A percentile compares a stretch with the other conserved stretches of the same genome.
Evolutionary conservation across 2,329 filamentous ascomycete genomes (phyloP).

Genomic region (Diaporthe aspalathi): DNA sequence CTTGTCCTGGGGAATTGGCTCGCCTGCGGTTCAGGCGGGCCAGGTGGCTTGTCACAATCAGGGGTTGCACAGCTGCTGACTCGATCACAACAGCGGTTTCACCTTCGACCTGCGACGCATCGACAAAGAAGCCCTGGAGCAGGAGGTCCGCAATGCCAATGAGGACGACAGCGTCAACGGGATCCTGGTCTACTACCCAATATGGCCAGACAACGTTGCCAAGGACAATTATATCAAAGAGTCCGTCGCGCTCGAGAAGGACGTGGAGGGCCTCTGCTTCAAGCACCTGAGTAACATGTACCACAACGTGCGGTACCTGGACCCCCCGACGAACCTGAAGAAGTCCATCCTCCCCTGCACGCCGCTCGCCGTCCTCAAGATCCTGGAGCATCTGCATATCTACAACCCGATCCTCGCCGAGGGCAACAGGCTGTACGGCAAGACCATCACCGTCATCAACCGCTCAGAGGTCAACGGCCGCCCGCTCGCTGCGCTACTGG

Average conservation of each 20-base stretch:
- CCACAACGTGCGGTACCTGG: conserved; percentile 95
- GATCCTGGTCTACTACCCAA: conserved; percentile 98
- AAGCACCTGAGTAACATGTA: conserved; percentile 99
- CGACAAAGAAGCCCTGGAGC: conserved; percentile 89
- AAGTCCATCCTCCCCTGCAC: conserved; percentile 97
- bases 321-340: conserved; percentile 78
- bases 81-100: conserved; percentile 75
- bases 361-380: conserved; percentile 95
- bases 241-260: conserved; percentile 88
- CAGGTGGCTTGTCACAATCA: conserved; percentile 1
- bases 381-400: conserved; percentile 93
- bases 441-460: conserved; percentile 97
- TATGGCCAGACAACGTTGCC: conserved; percentile 82
- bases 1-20: not conserved
- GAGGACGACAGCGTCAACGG: conserved; percentile 80
- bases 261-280: conserved; percentile 95
- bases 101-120: conserved; percentile 86
- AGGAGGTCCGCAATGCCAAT: conserved; percentile 88
- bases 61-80: conserved; percentile 31
- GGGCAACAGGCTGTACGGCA: conserved; percentile 91
- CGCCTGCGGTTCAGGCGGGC: conserved; percentile 3
- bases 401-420: conserved; percentile 96
- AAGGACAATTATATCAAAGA: conserved; percentile 98
- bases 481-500: conserved; percentile 89
- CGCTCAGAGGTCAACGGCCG: conserved; percentile 94